Percentiles rank a stretch among this genome's conserved stretches.
phyloP scores from a whole-genome alignment of 129 eudicot genomes.

The Flaveria brownii region DNA sequence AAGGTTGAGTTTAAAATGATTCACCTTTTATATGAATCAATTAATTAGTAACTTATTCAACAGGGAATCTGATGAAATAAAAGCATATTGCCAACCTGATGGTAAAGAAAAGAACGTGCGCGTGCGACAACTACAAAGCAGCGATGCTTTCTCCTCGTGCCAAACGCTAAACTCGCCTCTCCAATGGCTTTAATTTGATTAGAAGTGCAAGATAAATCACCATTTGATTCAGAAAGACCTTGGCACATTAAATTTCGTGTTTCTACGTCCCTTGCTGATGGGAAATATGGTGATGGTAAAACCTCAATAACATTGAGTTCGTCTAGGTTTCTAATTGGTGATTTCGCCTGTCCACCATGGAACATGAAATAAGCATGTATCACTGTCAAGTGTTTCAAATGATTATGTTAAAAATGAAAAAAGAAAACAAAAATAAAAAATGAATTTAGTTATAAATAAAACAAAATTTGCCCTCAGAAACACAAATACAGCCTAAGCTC shows the following conservation, averaged over 20 bases:
- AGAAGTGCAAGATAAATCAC: constrained; percentile 16
- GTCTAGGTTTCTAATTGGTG: constrained; percentile 78
- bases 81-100: constrained; percentile 60
- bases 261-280: constrained; percentile 50
- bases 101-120: constrained; percentile 89
- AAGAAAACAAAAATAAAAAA: neutral
- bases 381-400: constrained; percentile 5
- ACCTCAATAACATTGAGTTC: constrained; percentile 76
- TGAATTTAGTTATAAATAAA: neutral
- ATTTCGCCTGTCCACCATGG: constrained; percentile 75
- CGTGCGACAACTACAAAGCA: constrained; percentile 88
- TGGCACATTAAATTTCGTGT: constrained; percentile 26
- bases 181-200: constrained; percentile 28
- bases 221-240: constrained; percentile 18
- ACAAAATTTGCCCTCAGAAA: neutral
- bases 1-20: constrained; percentile 10
- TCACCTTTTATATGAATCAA: neutral
- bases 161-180: constrained; percentile 57
- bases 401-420: no score
- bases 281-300: constrained; percentile 66
- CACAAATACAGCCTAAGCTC: neutral
- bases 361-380: neutral
- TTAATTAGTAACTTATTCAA: neutral
- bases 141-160: constrained; percentile 72
- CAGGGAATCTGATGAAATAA: constrained; percentile 10